Evolutionary conservation across 805 yeast species (phyloP).

Genomic region (Candida argentea): DNA sequence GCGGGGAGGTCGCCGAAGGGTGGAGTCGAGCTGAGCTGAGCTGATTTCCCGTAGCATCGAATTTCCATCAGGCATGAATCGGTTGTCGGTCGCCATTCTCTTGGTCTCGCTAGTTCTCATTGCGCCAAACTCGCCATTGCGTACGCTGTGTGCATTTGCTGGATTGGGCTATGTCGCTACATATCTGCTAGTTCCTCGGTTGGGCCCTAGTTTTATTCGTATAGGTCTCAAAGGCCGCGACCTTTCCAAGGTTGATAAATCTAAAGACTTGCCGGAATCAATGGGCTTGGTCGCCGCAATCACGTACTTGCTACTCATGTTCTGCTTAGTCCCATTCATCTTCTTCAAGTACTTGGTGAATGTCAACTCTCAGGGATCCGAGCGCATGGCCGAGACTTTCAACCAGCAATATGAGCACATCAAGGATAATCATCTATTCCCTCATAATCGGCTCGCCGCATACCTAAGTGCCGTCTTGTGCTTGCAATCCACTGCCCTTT

Average conservation of each 20-base stretch:
- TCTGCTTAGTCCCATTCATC: slow-evolving; percentile 78
- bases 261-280: slow-evolving; percentile 63
- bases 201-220: slow-evolving; percentile 55
- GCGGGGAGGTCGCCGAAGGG: not conserved
- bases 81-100: slow-evolving; percentile 5
- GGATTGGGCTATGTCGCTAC: slow-evolving; percentile 58
- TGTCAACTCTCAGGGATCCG: slow-evolving; percentile 25
- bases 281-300: slow-evolving; percentile 87
- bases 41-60: no score
- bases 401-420: slow-evolving; percentile 23
- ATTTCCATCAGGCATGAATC: slow-evolving; percentile 1
- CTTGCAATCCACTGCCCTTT: slow-evolving; percentile 68
- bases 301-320: slow-evolving; percentile 71
- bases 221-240: slow-evolving; percentile 86
- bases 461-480: slow-evolving; percentile 79
- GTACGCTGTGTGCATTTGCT: slow-evolving; percentile 57
- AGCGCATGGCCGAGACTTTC: slow-evolving; percentile 23
- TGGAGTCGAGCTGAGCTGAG: not conserved
- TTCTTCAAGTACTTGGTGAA: slow-evolving; percentile 68
- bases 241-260: slow-evolving; percentile 68
- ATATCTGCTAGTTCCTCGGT: slow-evolving; percentile 52
- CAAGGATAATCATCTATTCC: slow-evolving; percentile 39
- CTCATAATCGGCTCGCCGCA: slow-evolving; percentile 75
- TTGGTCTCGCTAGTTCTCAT: slow-evolving; percentile 14
- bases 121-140: slow-evolving; percentile 37